Conservation (phyloP, 306 rosid species). For the Crotalaria pallida region DNA sequence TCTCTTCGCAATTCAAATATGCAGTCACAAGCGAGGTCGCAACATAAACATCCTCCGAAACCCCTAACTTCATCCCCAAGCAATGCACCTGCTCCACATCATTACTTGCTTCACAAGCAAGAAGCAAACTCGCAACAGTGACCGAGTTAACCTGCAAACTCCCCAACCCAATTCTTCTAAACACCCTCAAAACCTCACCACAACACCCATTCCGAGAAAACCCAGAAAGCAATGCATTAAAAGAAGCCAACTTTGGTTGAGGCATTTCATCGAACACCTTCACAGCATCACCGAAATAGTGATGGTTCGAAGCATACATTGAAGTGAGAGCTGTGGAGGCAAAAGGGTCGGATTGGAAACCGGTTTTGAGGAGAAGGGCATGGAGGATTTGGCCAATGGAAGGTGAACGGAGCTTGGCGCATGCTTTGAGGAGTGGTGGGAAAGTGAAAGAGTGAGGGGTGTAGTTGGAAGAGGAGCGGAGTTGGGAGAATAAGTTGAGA, state of each 20-base stretch:
- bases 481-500: slow-evolving; percentile 33
- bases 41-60: slow-evolving; percentile 51
- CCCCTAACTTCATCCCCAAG: slow-evolving; percentile 61
- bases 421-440: slow-evolving; percentile 74
- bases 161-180: slow-evolving; percentile 24
- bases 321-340: slow-evolving; percentile 52
- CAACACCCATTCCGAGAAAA: slow-evolving; percentile 35
- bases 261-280: slow-evolving; percentile 62
- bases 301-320: slow-evolving; percentile 22
- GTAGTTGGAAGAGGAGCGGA: slow-evolving; percentile 24
- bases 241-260: slow-evolving; percentile 36
- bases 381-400: slow-evolving; percentile 44
- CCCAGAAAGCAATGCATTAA: slow-evolving; percentile 55
- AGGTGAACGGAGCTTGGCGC: slow-evolving; percentile 36
- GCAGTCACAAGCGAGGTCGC: slow-evolving; percentile 53
- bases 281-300: slow-evolving; percentile 33
- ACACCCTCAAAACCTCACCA: slow-evolving; percentile 34
- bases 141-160: slow-evolving; percentile 49
- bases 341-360: slow-evolving; percentile 42
- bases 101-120: slow-evolving; percentile 19
- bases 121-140: slow-evolving; percentile 43
- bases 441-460: slow-evolving; percentile 47
- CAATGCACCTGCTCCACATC: slow-evolving; percentile 47
- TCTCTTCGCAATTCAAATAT: slow-evolving; percentile 37
- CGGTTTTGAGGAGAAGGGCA: slow-evolving; percentile 53